Conservation (phyloP, 2,329 filamentous ascomycete genomes). For the Ophiognomonia clavigignenti-juglandacearum region DNA sequence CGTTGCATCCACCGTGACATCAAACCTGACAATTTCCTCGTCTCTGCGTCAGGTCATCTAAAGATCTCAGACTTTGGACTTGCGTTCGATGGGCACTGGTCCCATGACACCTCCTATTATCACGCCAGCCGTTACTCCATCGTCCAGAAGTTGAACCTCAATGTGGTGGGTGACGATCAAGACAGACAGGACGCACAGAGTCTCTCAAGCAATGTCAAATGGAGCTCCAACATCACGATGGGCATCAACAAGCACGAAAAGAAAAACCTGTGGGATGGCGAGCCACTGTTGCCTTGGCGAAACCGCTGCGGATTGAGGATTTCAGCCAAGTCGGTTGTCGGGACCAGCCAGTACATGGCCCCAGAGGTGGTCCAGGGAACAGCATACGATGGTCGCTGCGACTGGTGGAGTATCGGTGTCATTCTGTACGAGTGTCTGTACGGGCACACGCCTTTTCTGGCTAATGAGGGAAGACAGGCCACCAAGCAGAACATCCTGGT, state of each 20-base stretch:
- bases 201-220: slow-evolving; percentile 29
- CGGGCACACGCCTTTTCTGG: slow-evolving; percentile 83
- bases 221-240: slow-evolving; percentile 36
- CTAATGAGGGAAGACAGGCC: slow-evolving; percentile 69
- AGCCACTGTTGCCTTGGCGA: slow-evolving; percentile 63
- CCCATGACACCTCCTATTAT: slow-evolving; percentile 83
- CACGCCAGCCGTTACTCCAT: slow-evolving; percentile 76
- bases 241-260: slow-evolving; percentile 34
- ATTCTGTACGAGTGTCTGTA: slow-evolving; percentile 95
- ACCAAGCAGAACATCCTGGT: slow-evolving; percentile 85
- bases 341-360: slow-evolving; percentile 97
- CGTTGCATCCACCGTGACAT: slow-evolving; percentile 92
- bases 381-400: slow-evolving; percentile 85
- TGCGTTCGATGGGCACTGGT: slow-evolving; percentile 93
- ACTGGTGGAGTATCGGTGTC: slow-evolving; percentile 95
- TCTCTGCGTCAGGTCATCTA: slow-evolving; percentile 80
- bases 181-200: slow-evolving; percentile 54
- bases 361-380: slow-evolving; percentile 84
- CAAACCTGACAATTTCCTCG: slow-evolving; percentile 96
- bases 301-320: slow-evolving; percentile 64
- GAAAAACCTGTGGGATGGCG: slow-evolving; percentile 26
- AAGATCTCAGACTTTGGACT: slow-evolving; percentile 97
- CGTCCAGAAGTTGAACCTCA: slow-evolving; percentile 69
- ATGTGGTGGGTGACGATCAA: slow-evolving; percentile 66
- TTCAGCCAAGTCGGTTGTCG: slow-evolving; percentile 80